Evolutionary conservation across 169 alveolate genomes (phyloP).

Genomic region (Plasmodium blacklocki): DNA sequence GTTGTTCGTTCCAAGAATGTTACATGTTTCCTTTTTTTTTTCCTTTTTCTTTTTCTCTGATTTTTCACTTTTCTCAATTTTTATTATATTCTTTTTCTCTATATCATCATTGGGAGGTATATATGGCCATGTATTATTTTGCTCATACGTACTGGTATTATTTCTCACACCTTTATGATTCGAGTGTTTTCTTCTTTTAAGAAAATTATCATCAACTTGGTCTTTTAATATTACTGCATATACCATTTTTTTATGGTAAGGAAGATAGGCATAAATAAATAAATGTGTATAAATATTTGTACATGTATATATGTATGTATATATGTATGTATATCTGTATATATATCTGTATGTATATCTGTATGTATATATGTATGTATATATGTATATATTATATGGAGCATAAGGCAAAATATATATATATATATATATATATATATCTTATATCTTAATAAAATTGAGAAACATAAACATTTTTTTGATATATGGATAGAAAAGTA

Average conservation of each 20-base stretch:
- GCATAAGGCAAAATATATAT: too few species aligned
- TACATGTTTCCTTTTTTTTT: conserved; percentile 2
- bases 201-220: neutral
- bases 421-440: too few species aligned
- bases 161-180: neutral
- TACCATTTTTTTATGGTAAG: conserved; percentile 47
- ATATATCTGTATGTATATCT: neutral
- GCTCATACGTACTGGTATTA: neutral
- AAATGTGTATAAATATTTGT: conserved; percentile 6
- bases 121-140: too few species aligned
- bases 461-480: too few species aligned
- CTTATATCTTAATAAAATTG: too few species aligned
- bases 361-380: too few species aligned
- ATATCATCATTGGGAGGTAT: neutral
- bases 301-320: neutral
- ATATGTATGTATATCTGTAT: too few species aligned
- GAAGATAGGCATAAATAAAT: conserved; percentile 47
- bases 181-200: neutral
- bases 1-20: conserved; percentile 16
- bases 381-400: too few species aligned
- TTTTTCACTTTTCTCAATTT: neutral
- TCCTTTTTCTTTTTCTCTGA: conserved; percentile 10
- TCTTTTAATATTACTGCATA: conserved; percentile 47
- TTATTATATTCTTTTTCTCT: neutral
- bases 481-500: too few species aligned